Evolutionary conservation across 306 rosid genomes (phyloP).

Genomic region (Bauhinia variegata): DNA sequence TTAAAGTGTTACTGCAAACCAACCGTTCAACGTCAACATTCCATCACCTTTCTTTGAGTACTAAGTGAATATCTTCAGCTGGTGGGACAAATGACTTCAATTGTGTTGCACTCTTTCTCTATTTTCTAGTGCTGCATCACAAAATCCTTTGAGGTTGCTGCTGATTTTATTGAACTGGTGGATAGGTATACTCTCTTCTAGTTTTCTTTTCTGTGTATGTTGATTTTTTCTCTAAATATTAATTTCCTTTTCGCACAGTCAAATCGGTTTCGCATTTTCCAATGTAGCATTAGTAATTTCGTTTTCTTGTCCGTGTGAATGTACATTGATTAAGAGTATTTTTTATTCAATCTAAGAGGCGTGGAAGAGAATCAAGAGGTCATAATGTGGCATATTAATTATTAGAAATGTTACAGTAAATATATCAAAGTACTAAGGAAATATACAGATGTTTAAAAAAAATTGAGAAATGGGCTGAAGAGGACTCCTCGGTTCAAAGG

Average conservation of each 20-base stretch:
- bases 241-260: not conserved
- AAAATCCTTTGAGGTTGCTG: not conserved
- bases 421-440: not conserved
- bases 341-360: not conserved
- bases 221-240: not conserved
- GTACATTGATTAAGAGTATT: not conserved
- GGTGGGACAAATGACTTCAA: conserved; percentile 5
- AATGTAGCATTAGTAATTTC: conserved; percentile 5
- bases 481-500: not conserved
- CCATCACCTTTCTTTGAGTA: not conserved
- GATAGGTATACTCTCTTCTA: conserved; percentile 6
- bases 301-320: not conserved
- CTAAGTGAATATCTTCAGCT: not conserved
- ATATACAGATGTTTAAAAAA: too few relatives aligned
- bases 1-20: conserved; percentile 18
- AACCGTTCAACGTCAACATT: conserved; percentile 11
- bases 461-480: too few relatives aligned
- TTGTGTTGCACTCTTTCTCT: too few relatives aligned
- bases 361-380: not conserved
- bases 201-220: not conserved
- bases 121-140: not conserved
- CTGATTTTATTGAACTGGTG: not conserved
- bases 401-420: not conserved
- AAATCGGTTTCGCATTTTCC: too few relatives aligned
- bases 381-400: too few relatives aligned